Percentiles rank a stretch among this genome's conserved stretches.
phyloP scores from a whole-genome alignment of 805 yeast genomes.

The Candida argentea region DNA sequence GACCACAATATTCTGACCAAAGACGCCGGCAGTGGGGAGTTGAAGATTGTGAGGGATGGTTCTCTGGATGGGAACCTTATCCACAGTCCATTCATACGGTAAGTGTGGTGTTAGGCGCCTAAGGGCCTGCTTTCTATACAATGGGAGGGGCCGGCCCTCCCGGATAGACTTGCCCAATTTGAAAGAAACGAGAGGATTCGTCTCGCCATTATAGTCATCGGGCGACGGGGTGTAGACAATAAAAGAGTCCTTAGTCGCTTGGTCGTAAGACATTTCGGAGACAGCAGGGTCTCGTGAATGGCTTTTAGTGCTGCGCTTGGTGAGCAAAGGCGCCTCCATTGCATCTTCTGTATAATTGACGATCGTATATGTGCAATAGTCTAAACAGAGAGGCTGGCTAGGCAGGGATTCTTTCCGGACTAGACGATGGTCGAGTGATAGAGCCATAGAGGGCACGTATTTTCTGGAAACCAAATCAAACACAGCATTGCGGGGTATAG shows the following conservation, averaged over 20 bases:
- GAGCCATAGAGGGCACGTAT: constrained; percentile 16
- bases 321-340: background rate
- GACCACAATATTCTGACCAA: constrained; percentile 56
- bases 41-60: constrained; percentile 38
- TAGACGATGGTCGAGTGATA: constrained; percentile 9
- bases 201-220: constrained; percentile 4
- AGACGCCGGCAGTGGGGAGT: constrained; percentile 51
- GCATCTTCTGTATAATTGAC: constrained; percentile 20
- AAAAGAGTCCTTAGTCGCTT: constrained; percentile 6
- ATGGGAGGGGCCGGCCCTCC: constrained; percentile 20
- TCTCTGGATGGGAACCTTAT: constrained; percentile 4
- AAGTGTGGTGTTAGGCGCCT: constrained; percentile 1
- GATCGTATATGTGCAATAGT: constrained; percentile 24
- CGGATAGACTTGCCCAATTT: constrained; percentile 23
- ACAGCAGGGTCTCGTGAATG: no score
- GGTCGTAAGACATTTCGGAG: background rate
- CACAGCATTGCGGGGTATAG: constrained; percentile 23
- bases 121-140: constrained; percentile 14
- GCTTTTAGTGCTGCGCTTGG: background rate
- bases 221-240: constrained; percentile 25
- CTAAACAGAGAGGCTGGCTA: constrained; percentile 14
- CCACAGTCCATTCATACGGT: constrained; percentile 1
- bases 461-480: constrained; percentile 36
- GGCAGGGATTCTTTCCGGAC: constrained; percentile 5
- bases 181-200: constrained; percentile 27